Base-by-base conservation (phyloP, 177 flowering plant genomes). In the Vitis hybrid region DNA sequence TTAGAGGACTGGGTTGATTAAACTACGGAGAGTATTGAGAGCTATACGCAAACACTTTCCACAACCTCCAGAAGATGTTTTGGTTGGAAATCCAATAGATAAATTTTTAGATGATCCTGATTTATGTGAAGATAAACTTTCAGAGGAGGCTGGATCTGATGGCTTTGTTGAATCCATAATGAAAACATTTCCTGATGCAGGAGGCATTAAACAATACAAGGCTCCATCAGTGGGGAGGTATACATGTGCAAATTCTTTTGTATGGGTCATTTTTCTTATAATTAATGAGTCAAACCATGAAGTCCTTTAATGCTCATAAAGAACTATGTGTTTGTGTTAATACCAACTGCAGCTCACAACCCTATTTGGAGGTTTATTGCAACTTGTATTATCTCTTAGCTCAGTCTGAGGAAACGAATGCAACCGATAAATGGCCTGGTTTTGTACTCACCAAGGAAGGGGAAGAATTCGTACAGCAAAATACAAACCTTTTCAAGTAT, bases 361-460 rank as follows among this genome's bases (percentile, higher is more conserved):
- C 97, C 56, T 89, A 93, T 83, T 49, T 81, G 69, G 93, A 93
- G 64, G 94, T 93, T 32, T 95, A 95, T 68, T 56, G 91, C 75
- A 90, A 91, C 80, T 79, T 95, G 75, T 95, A 89, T 83, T 87
- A 87, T 82, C 82, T 87, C 70, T 84, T 91, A 64, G 89, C 97
- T 56, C 94, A 83, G 78, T 88, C 99, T 62, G 99, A 95, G 78
- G 99, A 95, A 81, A 85, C 82, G 76, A 89, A 81, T 84, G 98
- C 97, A 51, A 88, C 92, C 69, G 99, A 95, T 78, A 95, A 91
- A 77, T 90, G 97, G 96, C 87, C 98, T 75, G 98, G 99, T 30
- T 95, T 95, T 88, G 93, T 95, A 48, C 92, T 95, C 60, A 95
- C 96, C 48, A 93, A 91, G 75, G 99, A 95, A 84, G 99, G 99